Evolutionary conservation across 192 early-diverging fungal species (phyloP), one percentile per base, ranked within the genome.

Genomic region (Glomus cerebriforme): DNA sequence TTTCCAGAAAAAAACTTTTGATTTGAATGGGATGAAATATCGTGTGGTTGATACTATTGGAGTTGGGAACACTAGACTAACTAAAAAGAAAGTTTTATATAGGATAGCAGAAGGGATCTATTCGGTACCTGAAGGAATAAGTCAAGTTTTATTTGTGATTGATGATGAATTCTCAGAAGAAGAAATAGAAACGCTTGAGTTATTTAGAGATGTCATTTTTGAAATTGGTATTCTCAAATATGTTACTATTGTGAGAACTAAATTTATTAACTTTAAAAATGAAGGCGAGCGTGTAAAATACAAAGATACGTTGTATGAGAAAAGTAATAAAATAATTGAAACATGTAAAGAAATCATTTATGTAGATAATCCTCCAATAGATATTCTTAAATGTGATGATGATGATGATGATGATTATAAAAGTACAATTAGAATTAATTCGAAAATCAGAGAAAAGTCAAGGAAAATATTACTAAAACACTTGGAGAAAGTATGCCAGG

Each of bases 311-410:
- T 9, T 74, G 17, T 29, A 7, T 31, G 34, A 59, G 31, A 2
- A 31, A 29, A 74, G 35, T 24, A 59, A 34, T 49, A 7, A 31
- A 24, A 31, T 74, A 31, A 19, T 74, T 22, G 15, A 47, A 0
- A 24, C 22, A 2, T 59, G 49, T 15, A 4, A 32, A 0, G 27
- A 32, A 0, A 59, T 74, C 27, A 35, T 74, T 19, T 37, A 74
- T 35, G 72, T 59, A 5, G 34, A 74, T 19, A 74, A 74, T 74
- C 72, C 72, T 6, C 39, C 58, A 27, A 17, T 59, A n/a, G 19
- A 24, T 37, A 37, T 37, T 35, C 5, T n/a, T n/a, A n/a, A n/a
- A n/a, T n/a, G n/a, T n/a, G n/a, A n/a, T n/a, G n/a, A n/a, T n/a
- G n/a, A n/a, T n/a, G n/a, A n/a, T n/a, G n/a, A n/a, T n/a, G n/a